Conservation (phyloP, 1,139 yeast genomes). For the Saccharomyces uvarum region DNA sequence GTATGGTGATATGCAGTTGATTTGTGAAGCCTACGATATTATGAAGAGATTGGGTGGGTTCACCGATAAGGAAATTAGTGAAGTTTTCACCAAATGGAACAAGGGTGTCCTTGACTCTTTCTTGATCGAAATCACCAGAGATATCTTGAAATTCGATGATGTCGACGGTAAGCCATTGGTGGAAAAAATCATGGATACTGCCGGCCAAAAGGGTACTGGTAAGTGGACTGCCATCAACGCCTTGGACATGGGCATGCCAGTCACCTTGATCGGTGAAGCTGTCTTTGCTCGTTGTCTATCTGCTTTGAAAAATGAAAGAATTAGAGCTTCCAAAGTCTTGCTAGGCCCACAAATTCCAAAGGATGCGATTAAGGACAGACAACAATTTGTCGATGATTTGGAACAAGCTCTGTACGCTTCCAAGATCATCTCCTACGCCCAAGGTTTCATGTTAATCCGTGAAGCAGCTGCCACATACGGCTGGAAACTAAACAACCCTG, state of each 20-base stretch:
- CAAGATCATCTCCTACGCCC: slow-evolving; percentile 96
- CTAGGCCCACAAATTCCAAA: slow-evolving; percentile 65
- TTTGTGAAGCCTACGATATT: slow-evolving; percentile 94
- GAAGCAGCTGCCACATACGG: slow-evolving; percentile 96
- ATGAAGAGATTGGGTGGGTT: slow-evolving; percentile 92
- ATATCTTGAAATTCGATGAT: slow-evolving; percentile 81
- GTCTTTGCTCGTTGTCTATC: slow-evolving; percentile 95
- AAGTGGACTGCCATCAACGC: slow-evolving; percentile 99
- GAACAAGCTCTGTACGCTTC: slow-evolving; percentile 99
- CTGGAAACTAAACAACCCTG: slow-evolving; percentile 97
- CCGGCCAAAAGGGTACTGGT: slow-evolving; percentile 99
- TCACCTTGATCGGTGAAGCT: slow-evolving; percentile 96
- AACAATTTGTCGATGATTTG: slow-evolving; percentile 81
- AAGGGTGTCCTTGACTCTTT: slow-evolving; percentile 95
- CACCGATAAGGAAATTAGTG: slow-evolving; percentile 86
- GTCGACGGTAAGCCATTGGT: slow-evolving; percentile 86
- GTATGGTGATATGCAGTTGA: slow-evolving; percentile 99
- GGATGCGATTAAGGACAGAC: slow-evolving; percentile 62
- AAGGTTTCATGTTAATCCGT: slow-evolving; percentile 98
- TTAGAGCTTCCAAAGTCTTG: slow-evolving; percentile 68
- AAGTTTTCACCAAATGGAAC: slow-evolving; percentile 90
- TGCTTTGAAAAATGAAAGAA: slow-evolving; percentile 85
- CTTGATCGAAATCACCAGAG: slow-evolving; percentile 94
- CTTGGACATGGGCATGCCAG: slow-evolving; percentile 95
- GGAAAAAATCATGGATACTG: slow-evolving; percentile 92